Evolutionary conservation across 2,329 filamentous ascomycete species (phyloP).

Genomic region (Chaetomiaceae sp.): DNA sequence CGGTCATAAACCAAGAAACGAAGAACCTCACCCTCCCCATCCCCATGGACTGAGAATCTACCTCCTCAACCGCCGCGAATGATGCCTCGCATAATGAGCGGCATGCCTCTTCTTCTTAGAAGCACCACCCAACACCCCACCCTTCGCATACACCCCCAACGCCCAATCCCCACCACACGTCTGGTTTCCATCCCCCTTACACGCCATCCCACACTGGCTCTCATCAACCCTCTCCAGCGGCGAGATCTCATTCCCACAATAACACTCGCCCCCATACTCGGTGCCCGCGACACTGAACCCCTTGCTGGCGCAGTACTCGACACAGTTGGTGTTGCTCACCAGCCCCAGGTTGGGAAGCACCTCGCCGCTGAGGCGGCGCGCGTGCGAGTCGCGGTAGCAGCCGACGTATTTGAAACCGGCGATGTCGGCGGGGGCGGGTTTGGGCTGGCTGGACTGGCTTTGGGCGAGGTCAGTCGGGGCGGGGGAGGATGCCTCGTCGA

Average conservation of each 20-base stretch:
- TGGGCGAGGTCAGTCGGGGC: constrained; percentile 21
- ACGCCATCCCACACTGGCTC: constrained; percentile 43
- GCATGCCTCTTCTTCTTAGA: too few species aligned
- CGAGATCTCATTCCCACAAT: constrained; percentile 41
- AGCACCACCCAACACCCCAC: constrained; percentile 30
- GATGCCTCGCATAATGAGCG: constrained; percentile 28
- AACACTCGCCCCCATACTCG: constrained; percentile 46
- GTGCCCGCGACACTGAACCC: constrained; percentile 47
- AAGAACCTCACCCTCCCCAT: background rate
- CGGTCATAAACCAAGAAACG: background rate
- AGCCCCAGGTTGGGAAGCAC: constrained; percentile 39
- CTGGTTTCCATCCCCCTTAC: constrained; percentile 44
- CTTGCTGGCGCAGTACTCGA: constrained; percentile 42
- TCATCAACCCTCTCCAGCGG: constrained; percentile 41
- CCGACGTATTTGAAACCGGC: constrained; percentile 38
- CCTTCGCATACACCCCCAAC: constrained; percentile 42
- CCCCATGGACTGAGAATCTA: background rate
- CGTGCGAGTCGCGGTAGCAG: constrained; percentile 39
- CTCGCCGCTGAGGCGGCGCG: constrained; percentile 38
- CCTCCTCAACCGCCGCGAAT: constrained; percentile 17
- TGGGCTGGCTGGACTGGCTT: background rate
- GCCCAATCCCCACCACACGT: constrained; percentile 48
- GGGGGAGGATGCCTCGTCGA: constrained; percentile 20
- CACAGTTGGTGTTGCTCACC: constrained; percentile 40
- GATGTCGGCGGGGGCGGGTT: constrained; percentile 22